Percentiles rank a stretch among this genome's conserved stretches.
Evolutionary conservation across 768 basidiomycete species (phyloP).

Genomic region (Vishniacozyma victoriae): DNA sequence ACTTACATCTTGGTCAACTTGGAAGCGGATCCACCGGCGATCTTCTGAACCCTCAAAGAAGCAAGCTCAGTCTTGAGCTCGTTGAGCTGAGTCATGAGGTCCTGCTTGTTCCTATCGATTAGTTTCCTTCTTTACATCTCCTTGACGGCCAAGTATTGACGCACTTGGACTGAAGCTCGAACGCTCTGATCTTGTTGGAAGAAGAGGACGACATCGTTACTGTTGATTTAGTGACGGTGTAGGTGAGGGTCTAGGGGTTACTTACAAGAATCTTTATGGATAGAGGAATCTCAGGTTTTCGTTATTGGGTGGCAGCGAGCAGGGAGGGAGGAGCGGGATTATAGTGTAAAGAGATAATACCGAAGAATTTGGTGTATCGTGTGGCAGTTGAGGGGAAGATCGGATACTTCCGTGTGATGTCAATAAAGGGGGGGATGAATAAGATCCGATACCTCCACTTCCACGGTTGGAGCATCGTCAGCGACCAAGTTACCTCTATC

Average conservation of each 20-base stretch:
- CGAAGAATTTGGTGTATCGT: no score
- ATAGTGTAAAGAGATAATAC: constrained; percentile 5
- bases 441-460: no score
- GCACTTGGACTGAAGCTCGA: constrained; percentile 48
- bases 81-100: constrained; percentile 84
- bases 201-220: constrained; percentile 40
- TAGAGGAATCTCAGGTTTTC: no score
- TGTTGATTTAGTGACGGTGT: background rate
- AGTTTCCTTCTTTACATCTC: background rate
- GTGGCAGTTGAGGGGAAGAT: no score
- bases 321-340: background rate
- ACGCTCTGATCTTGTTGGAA: constrained; percentile 45
- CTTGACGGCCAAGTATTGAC: constrained; percentile 3
- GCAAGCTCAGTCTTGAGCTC: constrained; percentile 96
- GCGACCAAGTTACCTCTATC: no score
- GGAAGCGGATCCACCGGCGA: constrained; percentile 86
- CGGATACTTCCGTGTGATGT: no score
- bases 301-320: background rate
- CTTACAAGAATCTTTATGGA: no score
- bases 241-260: no score
- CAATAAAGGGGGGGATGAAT: no score
- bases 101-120: constrained; percentile 71
- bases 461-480: no score
- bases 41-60: constrained; percentile 92
- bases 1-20: constrained; percentile 97